phyloP scores from a whole-genome alignment of 2,329 filamentous ascomycete species.

The Emydomyces testavorans region DNA sequence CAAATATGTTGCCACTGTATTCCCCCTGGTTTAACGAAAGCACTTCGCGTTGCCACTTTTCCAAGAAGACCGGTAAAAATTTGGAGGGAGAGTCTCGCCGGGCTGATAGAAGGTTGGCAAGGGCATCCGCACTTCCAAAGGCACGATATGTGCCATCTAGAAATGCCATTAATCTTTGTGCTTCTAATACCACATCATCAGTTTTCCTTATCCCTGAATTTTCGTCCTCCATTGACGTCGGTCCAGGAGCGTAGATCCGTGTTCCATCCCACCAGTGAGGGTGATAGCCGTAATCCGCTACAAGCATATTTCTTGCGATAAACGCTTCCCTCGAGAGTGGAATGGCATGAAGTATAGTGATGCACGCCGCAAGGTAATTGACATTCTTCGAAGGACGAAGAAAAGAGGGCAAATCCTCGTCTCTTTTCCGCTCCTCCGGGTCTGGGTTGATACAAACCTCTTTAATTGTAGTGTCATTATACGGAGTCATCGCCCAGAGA shows the following conservation, averaged over 20 bases:
- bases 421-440: slow-evolving; percentile 39
- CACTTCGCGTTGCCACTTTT: slow-evolving; percentile 40
- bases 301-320: slow-evolving; percentile 36
- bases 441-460: slow-evolving; percentile 47
- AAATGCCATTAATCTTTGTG: slow-evolving; percentile 52
- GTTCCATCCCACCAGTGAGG: slow-evolving; percentile 53
- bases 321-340: slow-evolving; percentile 48
- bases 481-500: slow-evolving; percentile 46
- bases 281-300: slow-evolving; percentile 44
- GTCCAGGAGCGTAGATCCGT: slow-evolving; percentile 28
- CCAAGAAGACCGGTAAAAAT: slow-evolving; percentile 36
- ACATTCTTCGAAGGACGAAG: slow-evolving; percentile 44
- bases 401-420: slow-evolving; percentile 43
- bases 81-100: slow-evolving; percentile 9
- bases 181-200: slow-evolving; percentile 34
- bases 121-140: slow-evolving; percentile 46
- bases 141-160: slow-evolving; percentile 46
- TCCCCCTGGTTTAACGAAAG: slow-evolving; percentile 15
- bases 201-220: neutral
- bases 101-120: slow-evolving; percentile 30
- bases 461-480: slow-evolving; percentile 34
- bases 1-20: slow-evolving; percentile 36
- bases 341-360: slow-evolving; percentile 53
- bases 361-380: slow-evolving; percentile 45
- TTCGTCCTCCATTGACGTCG: neutral